A percentile compares a stretch with the other conserved stretches of the same genome.
Conservation (phyloP, 2,329 filamentous ascomycete genomes). For the Venturiaceae sp. region DNA sequence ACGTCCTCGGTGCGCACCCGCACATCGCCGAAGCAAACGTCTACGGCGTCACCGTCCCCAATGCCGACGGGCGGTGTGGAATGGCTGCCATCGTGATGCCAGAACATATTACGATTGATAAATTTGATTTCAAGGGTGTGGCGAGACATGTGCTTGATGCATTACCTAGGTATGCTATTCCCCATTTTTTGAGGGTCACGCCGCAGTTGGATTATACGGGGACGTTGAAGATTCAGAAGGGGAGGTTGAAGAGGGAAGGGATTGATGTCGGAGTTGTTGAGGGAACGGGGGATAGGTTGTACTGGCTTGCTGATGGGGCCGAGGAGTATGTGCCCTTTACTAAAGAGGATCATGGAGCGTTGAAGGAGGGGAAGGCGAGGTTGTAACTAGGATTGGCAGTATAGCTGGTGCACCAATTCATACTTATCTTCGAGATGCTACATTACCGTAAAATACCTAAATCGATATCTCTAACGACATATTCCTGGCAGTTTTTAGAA, state of each 20-base stretch:
- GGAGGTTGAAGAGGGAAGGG: slow-evolving; percentile 30
- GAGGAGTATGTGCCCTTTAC: slow-evolving; percentile 28
- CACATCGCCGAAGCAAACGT: slow-evolving; percentile 33
- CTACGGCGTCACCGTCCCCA: slow-evolving; percentile 33
- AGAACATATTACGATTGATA: slow-evolving; percentile 19
- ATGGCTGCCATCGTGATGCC: slow-evolving; percentile 30
- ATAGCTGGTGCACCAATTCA: too few species aligned
- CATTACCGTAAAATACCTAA: too few species aligned
- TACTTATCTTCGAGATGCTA: too few species aligned
- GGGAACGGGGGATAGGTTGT: slow-evolving; percentile 25
- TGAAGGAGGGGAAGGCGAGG: slow-evolving; percentile 17
- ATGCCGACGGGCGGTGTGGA: slow-evolving; percentile 35
- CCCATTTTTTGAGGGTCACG: slow-evolving; percentile 31
- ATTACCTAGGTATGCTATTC: slow-evolving; percentile 36
- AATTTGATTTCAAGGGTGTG: slow-evolving; percentile 23
- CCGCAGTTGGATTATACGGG: slow-evolving; percentile 32
- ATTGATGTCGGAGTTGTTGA: slow-evolving; percentile 31
- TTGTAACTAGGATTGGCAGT: too few species aligned
- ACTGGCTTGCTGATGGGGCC: slow-evolving; percentile 27
- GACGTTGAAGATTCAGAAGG: slow-evolving; percentile 37
- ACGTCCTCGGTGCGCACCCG: slow-evolving; percentile 28
- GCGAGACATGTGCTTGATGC: slow-evolving; percentile 26
- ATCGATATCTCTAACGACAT: too few species aligned
- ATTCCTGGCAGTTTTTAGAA: too few species aligned
- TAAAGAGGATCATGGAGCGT: slow-evolving; percentile 24